A percentile compares a stretch with the other conserved stretches of the same genome.
Evolutionary conservation across 805 yeast genomes (phyloP).

Genomic region (Candida endomychidarum): DNA sequence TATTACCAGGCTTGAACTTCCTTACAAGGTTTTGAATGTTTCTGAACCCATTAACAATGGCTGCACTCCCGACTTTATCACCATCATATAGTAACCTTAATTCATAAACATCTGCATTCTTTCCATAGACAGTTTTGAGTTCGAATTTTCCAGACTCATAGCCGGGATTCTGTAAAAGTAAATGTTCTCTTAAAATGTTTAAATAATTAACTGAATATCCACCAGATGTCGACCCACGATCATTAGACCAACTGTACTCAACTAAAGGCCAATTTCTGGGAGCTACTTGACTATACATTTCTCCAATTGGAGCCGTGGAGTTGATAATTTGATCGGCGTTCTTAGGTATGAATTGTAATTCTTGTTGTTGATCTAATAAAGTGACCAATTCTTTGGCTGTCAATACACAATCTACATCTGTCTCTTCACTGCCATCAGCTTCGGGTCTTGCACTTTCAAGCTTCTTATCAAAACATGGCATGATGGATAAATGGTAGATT

Average conservation of each 20-base stretch:
- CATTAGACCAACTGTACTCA: slow-evolving; percentile 65
- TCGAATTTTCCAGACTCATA: slow-evolving; percentile 21
- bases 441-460: slow-evolving; percentile 91
- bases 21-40: slow-evolving; percentile 93
- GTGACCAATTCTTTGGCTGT: slow-evolving; percentile 87
- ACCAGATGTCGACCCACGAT: slow-evolving; percentile 82
- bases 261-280: slow-evolving; percentile 66
- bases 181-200: slow-evolving; percentile 30
- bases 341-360: slow-evolving; percentile 29
- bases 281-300: slow-evolving; percentile 35
- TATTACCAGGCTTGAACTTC: slow-evolving; percentile 52
- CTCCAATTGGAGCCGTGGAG: slow-evolving; percentile 12
- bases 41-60: slow-evolving; percentile 82
- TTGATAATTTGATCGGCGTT: slow-evolving; percentile 13
- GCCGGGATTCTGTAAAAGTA: slow-evolving; percentile 20
- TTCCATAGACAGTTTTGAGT: slow-evolving; percentile 53
- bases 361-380: slow-evolving; percentile 54
- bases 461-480: slow-evolving; percentile 98
- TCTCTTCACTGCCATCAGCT: slow-evolving; percentile 26
- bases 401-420: slow-evolving; percentile 90
- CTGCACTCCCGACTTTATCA: slow-evolving; percentile 50
- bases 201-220: slow-evolving; percentile 81
- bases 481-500: slow-evolving; percentile 78
- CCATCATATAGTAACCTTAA: slow-evolving; percentile 49
- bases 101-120: slow-evolving; percentile 77